These are phyloP conservation scores for Papiliotrema flavescens DNA, from an alignment of 1,284 basidiomycete species.

Conservation along the genomic window DNA sequence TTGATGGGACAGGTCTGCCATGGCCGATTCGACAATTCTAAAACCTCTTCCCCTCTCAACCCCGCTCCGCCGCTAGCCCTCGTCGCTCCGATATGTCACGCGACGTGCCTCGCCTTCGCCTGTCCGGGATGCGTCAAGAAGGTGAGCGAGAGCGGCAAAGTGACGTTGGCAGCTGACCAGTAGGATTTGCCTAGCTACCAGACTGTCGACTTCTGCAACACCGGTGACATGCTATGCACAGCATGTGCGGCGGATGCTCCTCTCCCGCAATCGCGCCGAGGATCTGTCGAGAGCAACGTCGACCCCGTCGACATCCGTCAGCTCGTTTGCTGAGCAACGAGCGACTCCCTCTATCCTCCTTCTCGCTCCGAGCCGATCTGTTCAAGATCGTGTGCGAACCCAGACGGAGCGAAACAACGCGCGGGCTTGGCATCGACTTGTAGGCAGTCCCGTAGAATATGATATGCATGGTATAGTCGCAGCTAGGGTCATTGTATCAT, in stretches of 20 bases:
- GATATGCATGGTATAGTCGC: too few species aligned
- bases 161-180: too few species aligned
- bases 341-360: not conserved
- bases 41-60: constrained; percentile 9
- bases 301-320: not conserved
- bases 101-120: constrained; percentile 16
- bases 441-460: not conserved
- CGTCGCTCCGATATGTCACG: not conserved
- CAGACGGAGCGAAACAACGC: too few species aligned
- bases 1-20: constrained; percentile 2
- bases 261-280: not conserved
- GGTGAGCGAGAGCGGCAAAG: not conserved
- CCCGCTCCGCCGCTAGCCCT: not conserved
- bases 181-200: constrained; percentile 14
- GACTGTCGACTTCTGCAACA: constrained; percentile 20
- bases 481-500: constrained; percentile 63
- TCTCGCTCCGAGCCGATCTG: too few species aligned
- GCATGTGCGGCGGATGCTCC: constrained; percentile 16
- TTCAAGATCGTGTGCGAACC: too few species aligned
- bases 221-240: constrained; percentile 21
- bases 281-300: constrained; percentile 4
- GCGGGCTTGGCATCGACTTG: not conserved
- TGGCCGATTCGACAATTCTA: not conserved
- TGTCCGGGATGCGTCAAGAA: constrained; percentile 20
- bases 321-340: not conserved